Evolutionary conservation across 208 protist genomes (phyloP).

Genomic region (Leishmania major): DNA sequence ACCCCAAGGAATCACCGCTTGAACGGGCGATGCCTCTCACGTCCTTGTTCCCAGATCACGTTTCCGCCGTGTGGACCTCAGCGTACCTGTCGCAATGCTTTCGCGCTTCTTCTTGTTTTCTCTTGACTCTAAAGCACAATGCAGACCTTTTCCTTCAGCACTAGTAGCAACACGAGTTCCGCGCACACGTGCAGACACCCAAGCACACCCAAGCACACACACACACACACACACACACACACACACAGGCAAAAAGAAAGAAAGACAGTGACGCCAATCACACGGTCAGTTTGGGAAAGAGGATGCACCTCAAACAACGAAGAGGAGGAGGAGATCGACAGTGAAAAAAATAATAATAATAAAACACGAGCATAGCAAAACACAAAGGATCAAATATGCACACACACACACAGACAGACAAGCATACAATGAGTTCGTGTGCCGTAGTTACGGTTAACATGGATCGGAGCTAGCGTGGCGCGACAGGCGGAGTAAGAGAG

Average conservation of each 20-base stretch:
- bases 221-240: not conserved
- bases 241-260: not conserved
- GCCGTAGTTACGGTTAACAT: not conserved
- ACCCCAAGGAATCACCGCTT: not conserved
- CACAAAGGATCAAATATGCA: not conserved
- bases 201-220: not conserved
- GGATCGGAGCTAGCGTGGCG: not conserved
- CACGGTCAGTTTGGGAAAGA: not conserved
- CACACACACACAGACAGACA: constrained; percentile 2
- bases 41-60: not conserved
- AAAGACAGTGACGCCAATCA: not conserved
- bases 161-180: not conserved
- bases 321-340: not conserved
- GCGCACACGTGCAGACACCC: not conserved
- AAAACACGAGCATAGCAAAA: constrained; percentile 7
- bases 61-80: not conserved
- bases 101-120: not conserved
- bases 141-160: not conserved
- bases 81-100: not conserved
- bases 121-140: not conserved
- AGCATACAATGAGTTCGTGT: not conserved
- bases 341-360: too few species aligned
- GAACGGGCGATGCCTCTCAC: not conserved
- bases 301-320: not conserved
- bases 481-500: not conserved